Percentiles rank a stretch among this genome's conserved stretches.
Evolutionary conservation across 768 basidiomycete species (phyloP).

Genomic region (Suillus paluster): DNA sequence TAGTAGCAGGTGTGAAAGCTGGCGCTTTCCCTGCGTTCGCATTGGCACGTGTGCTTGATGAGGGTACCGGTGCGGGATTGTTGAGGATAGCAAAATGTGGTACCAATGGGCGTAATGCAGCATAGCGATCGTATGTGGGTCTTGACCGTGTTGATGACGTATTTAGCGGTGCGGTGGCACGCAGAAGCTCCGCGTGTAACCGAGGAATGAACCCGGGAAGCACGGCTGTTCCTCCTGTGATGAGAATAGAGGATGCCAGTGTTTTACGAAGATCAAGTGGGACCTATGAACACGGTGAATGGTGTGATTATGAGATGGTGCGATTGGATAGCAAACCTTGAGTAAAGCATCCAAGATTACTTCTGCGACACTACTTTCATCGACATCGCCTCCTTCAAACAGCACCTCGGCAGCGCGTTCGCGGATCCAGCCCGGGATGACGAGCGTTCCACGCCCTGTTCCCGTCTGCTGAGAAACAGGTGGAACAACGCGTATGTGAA

Average conservation of each 20-base stretch:
- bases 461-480: slow-evolving; percentile 69
- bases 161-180: slow-evolving; percentile 52
- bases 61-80: slow-evolving; percentile 67
- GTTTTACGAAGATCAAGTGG: slow-evolving; percentile 90
- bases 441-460: slow-evolving; percentile 75
- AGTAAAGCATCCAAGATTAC: slow-evolving; percentile 77
- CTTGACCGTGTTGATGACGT: slow-evolving; percentile 39
- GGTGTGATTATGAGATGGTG: background rate
- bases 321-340: slow-evolving; percentile 51
- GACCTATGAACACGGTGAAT: slow-evolving; percentile 49
- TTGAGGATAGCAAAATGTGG: slow-evolving; percentile 84
- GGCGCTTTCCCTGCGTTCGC: slow-evolving; percentile 84
- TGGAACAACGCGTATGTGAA: slow-evolving; percentile 70
- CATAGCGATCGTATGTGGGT: slow-evolving; percentile 75
- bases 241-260: slow-evolving; percentile 81
- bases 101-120: slow-evolving; percentile 68
- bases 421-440: slow-evolving; percentile 94
- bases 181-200: slow-evolving; percentile 77
- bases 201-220: slow-evolving; percentile 92
- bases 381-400: slow-evolving; percentile 89
- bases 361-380: slow-evolving; percentile 85
- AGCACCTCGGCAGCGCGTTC: slow-evolving; percentile 91
- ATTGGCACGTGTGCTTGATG: slow-evolving; percentile 53
- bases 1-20: slow-evolving; percentile 77
- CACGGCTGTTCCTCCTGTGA: slow-evolving; percentile 90